These are phyloP conservation scores for Erythrobasidium hasegawianum DNA, from an alignment of 1,284 basidiomycete species.

Conservation along the genomic window DNA sequence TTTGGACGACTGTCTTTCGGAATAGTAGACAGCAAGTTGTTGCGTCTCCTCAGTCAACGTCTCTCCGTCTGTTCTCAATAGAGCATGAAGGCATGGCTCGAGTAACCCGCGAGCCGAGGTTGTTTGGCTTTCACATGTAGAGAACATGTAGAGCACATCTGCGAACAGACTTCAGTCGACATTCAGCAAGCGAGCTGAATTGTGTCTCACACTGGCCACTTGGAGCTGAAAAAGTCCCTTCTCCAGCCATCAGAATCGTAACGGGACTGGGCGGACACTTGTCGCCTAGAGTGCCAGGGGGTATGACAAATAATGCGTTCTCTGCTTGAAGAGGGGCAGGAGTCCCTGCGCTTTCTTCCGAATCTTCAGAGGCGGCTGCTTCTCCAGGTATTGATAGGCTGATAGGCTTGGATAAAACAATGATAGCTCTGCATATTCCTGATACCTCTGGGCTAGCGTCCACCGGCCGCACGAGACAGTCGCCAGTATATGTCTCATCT, in stretches of 20 bases:
- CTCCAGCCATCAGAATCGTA: constrained; percentile 70
- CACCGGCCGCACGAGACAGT: constrained; percentile 51
- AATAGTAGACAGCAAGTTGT: constrained; percentile 12
- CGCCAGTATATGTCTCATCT: constrained; percentile 54
- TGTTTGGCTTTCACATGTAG: background rate
- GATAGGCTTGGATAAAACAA: constrained; percentile 60
- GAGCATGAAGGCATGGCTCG: constrained; percentile 15
- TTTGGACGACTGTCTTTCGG: background rate
- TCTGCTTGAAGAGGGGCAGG: background rate
- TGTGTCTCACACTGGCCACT: constrained; percentile 69
- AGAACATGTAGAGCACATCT: constrained; percentile 51
- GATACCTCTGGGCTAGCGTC: constrained; percentile 17
- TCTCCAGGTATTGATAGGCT: constrained; percentile 45
- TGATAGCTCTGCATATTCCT: constrained; percentile 57
- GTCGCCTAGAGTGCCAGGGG: constrained; percentile 60
- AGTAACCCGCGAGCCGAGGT: background rate
- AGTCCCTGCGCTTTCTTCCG: constrained; percentile 45
- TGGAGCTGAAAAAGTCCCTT: constrained; percentile 79
- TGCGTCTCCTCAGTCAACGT: background rate
- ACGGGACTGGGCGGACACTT: constrained; percentile 59
- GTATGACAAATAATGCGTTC: constrained; percentile 68
- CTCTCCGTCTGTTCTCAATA: background rate
- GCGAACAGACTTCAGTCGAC: constrained; percentile 28
- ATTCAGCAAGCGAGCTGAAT: constrained; percentile 6
- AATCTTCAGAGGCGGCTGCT: constrained; percentile 56